These are phyloP conservation scores for Lavandula angustifolia DNA, from an alignment of 257 asterid species.

Conservation along the genomic window DNA sequence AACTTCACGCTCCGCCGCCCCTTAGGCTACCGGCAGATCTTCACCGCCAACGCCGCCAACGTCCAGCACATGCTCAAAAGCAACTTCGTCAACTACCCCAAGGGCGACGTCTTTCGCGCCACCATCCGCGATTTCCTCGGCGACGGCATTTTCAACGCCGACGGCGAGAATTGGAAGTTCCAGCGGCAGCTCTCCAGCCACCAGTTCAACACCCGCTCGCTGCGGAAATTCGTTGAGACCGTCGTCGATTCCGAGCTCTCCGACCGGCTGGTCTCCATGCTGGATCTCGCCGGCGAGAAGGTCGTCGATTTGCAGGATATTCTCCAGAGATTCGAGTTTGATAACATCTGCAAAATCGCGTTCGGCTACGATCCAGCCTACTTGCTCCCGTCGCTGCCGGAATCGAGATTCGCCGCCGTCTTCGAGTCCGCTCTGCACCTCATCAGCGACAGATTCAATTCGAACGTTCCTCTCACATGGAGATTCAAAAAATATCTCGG, in stretches of 20 bases:
- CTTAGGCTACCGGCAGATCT: neutral
- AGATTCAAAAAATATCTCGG: neutral
- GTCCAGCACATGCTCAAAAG: neutral
- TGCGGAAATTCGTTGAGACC: conserved; percentile 58
- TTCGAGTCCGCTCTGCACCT: too few species aligned
- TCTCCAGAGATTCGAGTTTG: conserved; percentile 42
- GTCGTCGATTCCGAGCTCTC: conserved; percentile 48
- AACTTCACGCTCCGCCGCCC: neutral
- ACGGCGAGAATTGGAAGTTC: conserved; percentile 57
- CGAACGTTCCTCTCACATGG: too few species aligned
- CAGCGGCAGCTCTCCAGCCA: conserved; percentile 79
- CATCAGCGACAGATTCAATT: too few species aligned
- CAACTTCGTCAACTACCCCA: conserved; percentile 2
- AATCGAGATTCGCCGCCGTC: conserved; percentile 4
- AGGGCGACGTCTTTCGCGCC: neutral
- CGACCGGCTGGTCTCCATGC: conserved; percentile 52
- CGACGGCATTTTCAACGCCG: conserved; percentile 64
- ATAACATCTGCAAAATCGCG: conserved; percentile 38
- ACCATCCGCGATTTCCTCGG: conserved; percentile 58
- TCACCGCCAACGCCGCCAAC: conserved; percentile 18
- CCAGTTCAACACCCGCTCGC: conserved; percentile 73
- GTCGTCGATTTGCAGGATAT: conserved; percentile 34
- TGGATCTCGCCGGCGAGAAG: too few species aligned
- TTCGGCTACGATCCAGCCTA: conserved; percentile 39
- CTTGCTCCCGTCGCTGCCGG: conserved; percentile 33